Conservation (phyloP, 179 eudicot species). For the Spinacia oleracea region DNA sequence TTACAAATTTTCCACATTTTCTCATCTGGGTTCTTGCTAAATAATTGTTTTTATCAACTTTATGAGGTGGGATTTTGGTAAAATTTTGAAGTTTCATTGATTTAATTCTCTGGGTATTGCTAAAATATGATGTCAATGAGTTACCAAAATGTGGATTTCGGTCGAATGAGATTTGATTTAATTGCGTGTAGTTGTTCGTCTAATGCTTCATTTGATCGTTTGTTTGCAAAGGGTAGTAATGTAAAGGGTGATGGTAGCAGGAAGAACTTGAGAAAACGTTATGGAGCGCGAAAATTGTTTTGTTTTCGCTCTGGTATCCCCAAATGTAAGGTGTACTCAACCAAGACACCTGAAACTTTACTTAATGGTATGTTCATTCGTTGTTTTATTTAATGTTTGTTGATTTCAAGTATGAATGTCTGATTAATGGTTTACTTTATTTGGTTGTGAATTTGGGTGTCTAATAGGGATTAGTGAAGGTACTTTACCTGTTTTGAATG, state of each 20-base stretch:
- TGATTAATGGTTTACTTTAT: neutral
- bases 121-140: conserved; percentile 64
- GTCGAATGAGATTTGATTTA: conserved; percentile 55
- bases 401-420: neutral
- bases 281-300: conserved; percentile 38
- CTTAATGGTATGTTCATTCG: conserved; percentile 51
- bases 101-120: conserved; percentile 27
- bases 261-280: conserved; percentile 33
- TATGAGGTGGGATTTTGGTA: conserved; percentile 35
- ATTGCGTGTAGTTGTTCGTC: conserved; percentile 63
- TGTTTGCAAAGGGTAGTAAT: conserved; percentile 33
- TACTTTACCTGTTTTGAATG: conserved; percentile 48
- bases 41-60: conserved; percentile 27
- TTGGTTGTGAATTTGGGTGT: conserved; percentile 9
- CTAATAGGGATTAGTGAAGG: conserved; percentile 48
- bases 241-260: conserved; percentile 35
- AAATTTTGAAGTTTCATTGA: conserved; percentile 14
- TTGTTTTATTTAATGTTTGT: neutral
- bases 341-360: conserved; percentile 61
- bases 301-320: conserved; percentile 42
- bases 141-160: conserved; percentile 64
- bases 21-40: conserved; percentile 30
- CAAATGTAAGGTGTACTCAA: conserved; percentile 47
- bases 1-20: conserved; percentile 3
- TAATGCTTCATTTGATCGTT: conserved; percentile 41